Conservation (phyloP, 768 basidiomycete genomes). For the Mycena amicta region DNA sequence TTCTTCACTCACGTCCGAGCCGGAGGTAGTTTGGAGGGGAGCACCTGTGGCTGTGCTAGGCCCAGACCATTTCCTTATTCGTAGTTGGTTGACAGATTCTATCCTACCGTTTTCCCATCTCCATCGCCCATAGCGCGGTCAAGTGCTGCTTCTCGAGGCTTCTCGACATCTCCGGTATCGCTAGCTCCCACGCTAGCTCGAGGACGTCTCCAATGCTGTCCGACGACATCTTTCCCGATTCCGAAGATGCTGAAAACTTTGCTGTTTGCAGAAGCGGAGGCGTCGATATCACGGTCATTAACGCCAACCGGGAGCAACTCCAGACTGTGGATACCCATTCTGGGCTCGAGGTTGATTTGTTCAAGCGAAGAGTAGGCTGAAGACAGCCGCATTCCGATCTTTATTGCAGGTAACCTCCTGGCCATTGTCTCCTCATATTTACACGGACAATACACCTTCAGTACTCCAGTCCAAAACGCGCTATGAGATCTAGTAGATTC, state of each 20-base stretch:
- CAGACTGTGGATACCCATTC: conserved; percentile 85
- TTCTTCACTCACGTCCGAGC: not conserved
- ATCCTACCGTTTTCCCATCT: too few relatives aligned
- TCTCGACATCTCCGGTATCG: too few relatives aligned
- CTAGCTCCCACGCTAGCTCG: too few relatives aligned
- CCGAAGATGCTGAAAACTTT: conserved; percentile 70
- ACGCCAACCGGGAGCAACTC: conserved; percentile 92
- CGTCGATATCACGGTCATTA: conserved; percentile 76
- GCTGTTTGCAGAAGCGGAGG: too few relatives aligned
- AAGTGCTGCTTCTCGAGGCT: too few relatives aligned
- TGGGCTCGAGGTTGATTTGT: conserved; percentile 87
- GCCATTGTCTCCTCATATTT: not conserved
- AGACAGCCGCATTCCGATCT: conserved; percentile 85
- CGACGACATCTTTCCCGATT: conserved; percentile 80
- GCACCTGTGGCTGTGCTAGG: not conserved
- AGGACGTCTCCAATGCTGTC: too few relatives aligned
- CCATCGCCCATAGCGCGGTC: too few relatives aligned
- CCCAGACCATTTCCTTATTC: not conserved
- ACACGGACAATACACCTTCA: conserved; percentile 64
- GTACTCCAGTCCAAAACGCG: conserved; percentile 88
- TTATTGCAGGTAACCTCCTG: conserved; percentile 60
- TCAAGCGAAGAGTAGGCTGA: conserved; percentile 89
- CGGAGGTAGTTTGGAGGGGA: too few relatives aligned
- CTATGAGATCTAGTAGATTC: conserved; percentile 87
- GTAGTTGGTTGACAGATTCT: too few relatives aligned